phyloP scores from a whole-genome alignment of 139 green algal species.

The Asterochloris erici region DNA sequence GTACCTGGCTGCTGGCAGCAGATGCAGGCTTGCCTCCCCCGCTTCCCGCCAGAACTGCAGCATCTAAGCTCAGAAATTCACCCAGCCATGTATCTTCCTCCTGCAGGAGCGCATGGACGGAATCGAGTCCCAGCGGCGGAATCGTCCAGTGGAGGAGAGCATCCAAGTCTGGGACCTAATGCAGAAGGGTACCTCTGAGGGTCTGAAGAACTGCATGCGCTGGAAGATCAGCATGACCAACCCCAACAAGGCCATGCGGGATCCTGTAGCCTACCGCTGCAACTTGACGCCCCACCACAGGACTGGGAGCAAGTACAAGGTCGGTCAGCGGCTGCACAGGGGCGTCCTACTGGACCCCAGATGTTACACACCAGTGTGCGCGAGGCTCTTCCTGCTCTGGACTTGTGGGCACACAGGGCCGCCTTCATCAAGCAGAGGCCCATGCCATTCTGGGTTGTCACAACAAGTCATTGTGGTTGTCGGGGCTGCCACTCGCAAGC shows the following conservation, averaged over 20 bases:
- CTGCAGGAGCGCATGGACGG: constrained; percentile 78
- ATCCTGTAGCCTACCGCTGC: constrained; percentile 94
- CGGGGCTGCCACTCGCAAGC: no score
- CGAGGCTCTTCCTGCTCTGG: no score
- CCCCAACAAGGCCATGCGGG: constrained; percentile 74
- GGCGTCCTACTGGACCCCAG: not conserved
- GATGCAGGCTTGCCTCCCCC: no score
- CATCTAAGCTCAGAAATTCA: no score
- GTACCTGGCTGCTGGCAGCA: no score
- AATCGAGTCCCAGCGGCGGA: constrained; percentile 68
- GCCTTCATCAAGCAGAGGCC: not conserved
- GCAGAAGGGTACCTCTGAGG: constrained; percentile 70
- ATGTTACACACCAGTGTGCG: no score
- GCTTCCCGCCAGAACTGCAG: no score
- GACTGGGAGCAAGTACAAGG: constrained; percentile 89
- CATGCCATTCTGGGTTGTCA: not conserved
- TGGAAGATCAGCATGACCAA: constrained; percentile 93
- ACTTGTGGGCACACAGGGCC: not conserved
- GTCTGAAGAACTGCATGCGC: constrained; percentile 77
- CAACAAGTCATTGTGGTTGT: not conserved
- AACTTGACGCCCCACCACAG: constrained; percentile 90
- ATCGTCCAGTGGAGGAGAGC: constrained; percentile 77
- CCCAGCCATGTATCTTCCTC: not conserved
- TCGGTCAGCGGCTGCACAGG: constrained; percentile 15
- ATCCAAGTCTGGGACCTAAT: constrained; percentile 89